Evolutionary conservation across 257 asterid genomes (phyloP).

Genomic region (Solanum sejunctum): DNA sequence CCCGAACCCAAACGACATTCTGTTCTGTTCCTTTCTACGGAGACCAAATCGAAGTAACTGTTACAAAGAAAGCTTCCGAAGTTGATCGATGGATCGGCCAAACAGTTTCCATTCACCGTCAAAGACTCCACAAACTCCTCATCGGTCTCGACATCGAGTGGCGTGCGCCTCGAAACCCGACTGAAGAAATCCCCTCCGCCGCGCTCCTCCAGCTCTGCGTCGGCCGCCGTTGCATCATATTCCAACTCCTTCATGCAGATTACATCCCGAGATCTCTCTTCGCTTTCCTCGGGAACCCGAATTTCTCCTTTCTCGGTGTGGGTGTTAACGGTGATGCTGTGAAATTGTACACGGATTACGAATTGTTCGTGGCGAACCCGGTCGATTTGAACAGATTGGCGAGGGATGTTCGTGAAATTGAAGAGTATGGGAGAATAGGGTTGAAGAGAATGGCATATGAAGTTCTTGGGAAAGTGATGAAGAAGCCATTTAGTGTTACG

Average conservation of each 20-base stretch:
- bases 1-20: neutral
- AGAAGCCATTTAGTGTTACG: conserved; percentile 27
- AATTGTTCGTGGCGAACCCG: neutral
- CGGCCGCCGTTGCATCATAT: neutral
- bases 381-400: conserved; percentile 41
- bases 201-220: conserved; percentile 5
- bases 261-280: neutral
- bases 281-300: neutral
- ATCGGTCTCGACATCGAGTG: conserved; percentile 10
- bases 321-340: neutral
- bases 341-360: neutral
- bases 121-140: neutral
- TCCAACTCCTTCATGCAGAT: neutral
- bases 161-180: neutral
- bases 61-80: neutral
- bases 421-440: conserved; percentile 21
- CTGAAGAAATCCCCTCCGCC: neutral
- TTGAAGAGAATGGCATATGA: conserved; percentile 18
- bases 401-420: conserved; percentile 7
- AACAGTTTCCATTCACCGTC: neutral
- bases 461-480: conserved; percentile 23
- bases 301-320: neutral
- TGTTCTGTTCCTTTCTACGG: neutral
- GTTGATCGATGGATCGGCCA: neutral
- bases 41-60: neutral